These are phyloP conservation scores for Podaxis sp. DNA, from an alignment of 768 basidiomycete species.

Conservation along the genomic window DNA sequence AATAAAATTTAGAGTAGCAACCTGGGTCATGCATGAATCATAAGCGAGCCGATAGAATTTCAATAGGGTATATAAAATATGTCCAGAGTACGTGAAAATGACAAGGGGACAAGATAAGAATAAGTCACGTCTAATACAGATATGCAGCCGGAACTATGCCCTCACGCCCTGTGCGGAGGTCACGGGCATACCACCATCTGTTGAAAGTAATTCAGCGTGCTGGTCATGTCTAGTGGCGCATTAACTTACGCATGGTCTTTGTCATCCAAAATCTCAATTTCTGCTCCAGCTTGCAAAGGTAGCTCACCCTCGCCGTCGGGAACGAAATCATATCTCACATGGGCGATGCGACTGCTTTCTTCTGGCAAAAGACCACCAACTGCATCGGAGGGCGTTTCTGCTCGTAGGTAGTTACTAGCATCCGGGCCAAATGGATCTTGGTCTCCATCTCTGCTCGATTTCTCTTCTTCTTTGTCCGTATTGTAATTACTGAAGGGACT, in stretches of 20 bases:
- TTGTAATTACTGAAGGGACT: slow-evolving; percentile 35
- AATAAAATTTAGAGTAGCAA: slow-evolving; percentile 2
- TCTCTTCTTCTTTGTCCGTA: slow-evolving; percentile 58
- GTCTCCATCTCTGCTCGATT: slow-evolving; percentile 31
- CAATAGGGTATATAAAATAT: slow-evolving; percentile 12
- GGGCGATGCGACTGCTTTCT: slow-evolving; percentile 70
- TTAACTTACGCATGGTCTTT: slow-evolving; percentile 70
- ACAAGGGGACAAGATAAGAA: slow-evolving; percentile 32
- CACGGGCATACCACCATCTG: slow-evolving; percentile 95
- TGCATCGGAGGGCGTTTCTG: slow-evolving; percentile 79
- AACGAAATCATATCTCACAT: slow-evolving; percentile 82
- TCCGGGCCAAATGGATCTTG: slow-evolving; percentile 71
- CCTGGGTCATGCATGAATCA: slow-evolving; percentile 11
- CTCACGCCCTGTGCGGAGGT: slow-evolving; percentile 74
- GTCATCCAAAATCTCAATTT: slow-evolving; percentile 78
- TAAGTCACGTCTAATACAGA: slow-evolving; percentile 61
- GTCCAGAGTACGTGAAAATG: slow-evolving; percentile 28
- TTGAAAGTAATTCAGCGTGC: slow-evolving; percentile 18
- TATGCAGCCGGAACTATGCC: slow-evolving; percentile 93
- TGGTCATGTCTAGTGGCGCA: not conserved
- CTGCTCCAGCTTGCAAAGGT: slow-evolving; percentile 61
- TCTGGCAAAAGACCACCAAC: slow-evolving; percentile 62
- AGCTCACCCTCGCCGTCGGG: slow-evolving; percentile 79
- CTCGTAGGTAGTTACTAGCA: slow-evolving; percentile 72
- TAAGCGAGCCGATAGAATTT: slow-evolving; percentile 2